phyloP scores from a whole-genome alignment of 2,329 filamentous ascomycete genomes.

The Lachnum nothofagi region DNA sequence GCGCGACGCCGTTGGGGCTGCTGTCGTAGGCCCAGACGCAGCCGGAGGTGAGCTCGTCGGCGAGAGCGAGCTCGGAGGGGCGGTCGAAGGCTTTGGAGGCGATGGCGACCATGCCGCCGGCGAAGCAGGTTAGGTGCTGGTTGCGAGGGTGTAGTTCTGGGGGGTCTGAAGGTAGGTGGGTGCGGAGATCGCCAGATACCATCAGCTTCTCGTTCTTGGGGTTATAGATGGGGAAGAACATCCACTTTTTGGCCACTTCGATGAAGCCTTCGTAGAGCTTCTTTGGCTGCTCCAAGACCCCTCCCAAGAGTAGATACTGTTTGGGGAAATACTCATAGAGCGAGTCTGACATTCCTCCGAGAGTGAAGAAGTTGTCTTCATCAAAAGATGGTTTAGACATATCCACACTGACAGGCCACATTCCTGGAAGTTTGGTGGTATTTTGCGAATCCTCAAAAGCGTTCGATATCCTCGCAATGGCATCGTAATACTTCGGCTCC shows the following conservation, averaged over 20 bases:
- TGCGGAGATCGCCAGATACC: conserved; percentile 44
- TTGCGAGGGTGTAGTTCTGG: conserved; percentile 37
- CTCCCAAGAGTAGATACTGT: conserved; percentile 62
- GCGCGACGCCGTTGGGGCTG: conserved; percentile 55
- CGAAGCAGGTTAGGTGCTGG: conserved; percentile 67
- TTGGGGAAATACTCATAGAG: conserved; percentile 63
- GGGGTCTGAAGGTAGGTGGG: conserved; percentile 24
- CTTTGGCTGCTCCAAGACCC: conserved; percentile 46
- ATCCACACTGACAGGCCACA: conserved; percentile 56
- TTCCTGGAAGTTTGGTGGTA: conserved; percentile 51
- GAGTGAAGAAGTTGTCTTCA: conserved; percentile 47
- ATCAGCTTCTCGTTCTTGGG: conserved; percentile 36
- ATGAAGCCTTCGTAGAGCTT: conserved; percentile 44
- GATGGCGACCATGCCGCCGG: conserved; percentile 65
- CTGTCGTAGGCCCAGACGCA: conserved; percentile 59
- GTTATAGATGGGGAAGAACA: conserved; percentile 42
- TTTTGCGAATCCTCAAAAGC: conserved; percentile 50
- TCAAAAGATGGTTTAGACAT: conserved; percentile 53
- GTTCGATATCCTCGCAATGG: conserved; percentile 52
- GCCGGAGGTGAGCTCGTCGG: conserved; percentile 54
- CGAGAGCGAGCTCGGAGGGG: conserved; percentile 50
- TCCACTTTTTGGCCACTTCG: conserved; percentile 40
- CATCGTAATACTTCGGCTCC: conserved; percentile 60
- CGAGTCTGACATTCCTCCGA: conserved; percentile 54
- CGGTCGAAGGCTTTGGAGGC: conserved; percentile 56